These are phyloP conservation scores for Fraxinus sp. DNA, from an alignment of 305 asterid genomes.

Conservation along the genomic window DNA sequence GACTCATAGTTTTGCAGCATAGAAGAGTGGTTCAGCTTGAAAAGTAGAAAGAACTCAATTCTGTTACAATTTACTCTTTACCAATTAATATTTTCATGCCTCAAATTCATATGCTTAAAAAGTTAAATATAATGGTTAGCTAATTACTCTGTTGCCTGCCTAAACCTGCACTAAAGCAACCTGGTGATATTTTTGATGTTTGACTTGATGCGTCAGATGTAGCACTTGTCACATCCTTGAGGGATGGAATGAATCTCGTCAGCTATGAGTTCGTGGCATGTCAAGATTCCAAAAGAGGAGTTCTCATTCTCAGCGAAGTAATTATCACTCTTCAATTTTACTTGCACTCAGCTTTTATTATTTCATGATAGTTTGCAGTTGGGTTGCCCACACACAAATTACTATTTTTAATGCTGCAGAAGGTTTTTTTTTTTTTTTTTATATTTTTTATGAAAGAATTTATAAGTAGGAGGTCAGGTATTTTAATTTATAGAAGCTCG, in stretches of 20 bases:
- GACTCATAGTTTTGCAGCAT: conserved; percentile 5
- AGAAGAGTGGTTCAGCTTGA: not conserved
- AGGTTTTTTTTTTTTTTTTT: not conserved
- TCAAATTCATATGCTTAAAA: not conserved
- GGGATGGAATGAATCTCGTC: conserved; percentile 98
- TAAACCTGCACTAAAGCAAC: conserved; percentile 24
- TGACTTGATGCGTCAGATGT: conserved; percentile 59
- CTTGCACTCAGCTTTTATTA: conserved; percentile 8
- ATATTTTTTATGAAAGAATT: conserved; percentile 3
- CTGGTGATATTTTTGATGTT: conserved; percentile 27
- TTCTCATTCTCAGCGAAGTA: conserved; percentile 92
- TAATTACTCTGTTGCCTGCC: conserved; percentile 19
- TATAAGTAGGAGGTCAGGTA: not conserved
- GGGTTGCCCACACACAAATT: not conserved
- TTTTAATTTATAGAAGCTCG: conserved; percentile 7
- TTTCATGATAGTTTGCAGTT: conserved; percentile 13
- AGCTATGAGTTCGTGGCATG: conserved; percentile 97
- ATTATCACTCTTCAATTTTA: conserved; percentile 24
- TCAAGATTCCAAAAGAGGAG: conserved; percentile 85
- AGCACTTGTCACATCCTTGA: conserved; percentile 86
- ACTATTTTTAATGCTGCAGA: conserved; percentile 18
- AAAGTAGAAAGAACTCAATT: conserved; percentile 11
- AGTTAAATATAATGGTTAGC: not conserved
- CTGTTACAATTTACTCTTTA: not conserved
- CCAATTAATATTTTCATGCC: not conserved